phyloP scores from a whole-genome alignment of 345 rosid genomes.

The Hevea brasiliensis region DNA sequence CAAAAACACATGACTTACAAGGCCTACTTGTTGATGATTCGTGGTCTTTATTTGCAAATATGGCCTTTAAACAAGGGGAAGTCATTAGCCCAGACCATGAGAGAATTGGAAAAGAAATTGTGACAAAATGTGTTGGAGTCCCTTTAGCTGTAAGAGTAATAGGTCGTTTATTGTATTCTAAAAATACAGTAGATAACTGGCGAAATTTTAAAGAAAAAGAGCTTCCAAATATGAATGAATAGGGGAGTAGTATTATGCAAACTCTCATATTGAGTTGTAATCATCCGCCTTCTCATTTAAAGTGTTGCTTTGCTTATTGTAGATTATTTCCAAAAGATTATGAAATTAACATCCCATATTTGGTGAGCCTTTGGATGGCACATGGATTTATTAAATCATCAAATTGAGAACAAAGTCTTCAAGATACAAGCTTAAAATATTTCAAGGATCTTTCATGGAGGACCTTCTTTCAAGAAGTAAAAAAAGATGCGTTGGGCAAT shows the following conservation, averaged over 20 bases:
- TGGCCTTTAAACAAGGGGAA: not conserved
- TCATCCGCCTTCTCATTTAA: no score
- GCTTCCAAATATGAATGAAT: not conserved
- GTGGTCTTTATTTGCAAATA: not conserved
- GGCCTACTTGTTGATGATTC: not conserved
- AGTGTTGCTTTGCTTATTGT: no score
- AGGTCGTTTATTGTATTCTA: no score
- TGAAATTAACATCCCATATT: constrained; percentile 7
- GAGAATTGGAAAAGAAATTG: no score
- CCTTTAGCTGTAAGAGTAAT: no score
- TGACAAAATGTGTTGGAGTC: no score
- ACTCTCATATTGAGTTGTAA: constrained; percentile 13
- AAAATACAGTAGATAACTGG: no score
- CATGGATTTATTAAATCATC: constrained; percentile 24
- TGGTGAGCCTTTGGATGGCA: constrained; percentile 31
- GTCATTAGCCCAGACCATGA: no score
- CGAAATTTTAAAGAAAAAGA: no score
- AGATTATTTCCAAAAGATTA: constrained; percentile 37
- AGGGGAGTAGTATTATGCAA: constrained; percentile 10
- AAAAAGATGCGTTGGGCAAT: not conserved
- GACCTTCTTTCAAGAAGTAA: not conserved
- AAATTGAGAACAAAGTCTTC: not conserved
- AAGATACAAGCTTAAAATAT: not conserved
- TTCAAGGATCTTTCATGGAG: constrained; percentile 2
- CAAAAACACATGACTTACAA: not conserved